phyloP scores from a whole-genome alignment of 108 stramenopile genomes.

The Schizochytrium sp. region DNA sequence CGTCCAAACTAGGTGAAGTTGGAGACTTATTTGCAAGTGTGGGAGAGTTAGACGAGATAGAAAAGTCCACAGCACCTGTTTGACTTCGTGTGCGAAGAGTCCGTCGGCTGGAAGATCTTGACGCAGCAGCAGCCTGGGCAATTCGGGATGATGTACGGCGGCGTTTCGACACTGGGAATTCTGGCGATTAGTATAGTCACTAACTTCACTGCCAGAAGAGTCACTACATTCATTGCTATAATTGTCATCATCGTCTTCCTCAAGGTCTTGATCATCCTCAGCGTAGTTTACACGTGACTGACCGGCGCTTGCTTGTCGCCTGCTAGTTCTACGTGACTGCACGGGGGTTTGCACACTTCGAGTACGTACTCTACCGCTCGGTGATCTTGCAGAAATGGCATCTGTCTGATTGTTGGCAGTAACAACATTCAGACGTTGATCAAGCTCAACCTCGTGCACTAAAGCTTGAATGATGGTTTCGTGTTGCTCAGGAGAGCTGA shows the following conservation, averaged over 20 bases:
- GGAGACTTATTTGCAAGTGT: no score
- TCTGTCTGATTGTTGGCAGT: not conserved
- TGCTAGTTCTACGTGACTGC: not conserved
- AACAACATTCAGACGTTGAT: not conserved
- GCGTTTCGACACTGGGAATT: not conserved
- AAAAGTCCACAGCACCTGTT: no score
- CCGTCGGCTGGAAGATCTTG: no score
- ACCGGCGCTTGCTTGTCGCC: not conserved
- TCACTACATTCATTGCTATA: not conserved
- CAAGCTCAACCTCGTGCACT: not conserved
- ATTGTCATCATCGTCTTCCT: not conserved
- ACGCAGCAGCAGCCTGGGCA: no score
- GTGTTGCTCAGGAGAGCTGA: not conserved
- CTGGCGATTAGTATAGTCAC: not conserved
- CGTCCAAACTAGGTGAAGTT: no score
- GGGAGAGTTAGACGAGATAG: no score
- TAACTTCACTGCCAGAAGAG: not conserved
- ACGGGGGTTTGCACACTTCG: not conserved
- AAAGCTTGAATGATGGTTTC: not conserved
- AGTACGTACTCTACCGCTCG: not conserved
- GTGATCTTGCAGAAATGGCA: not conserved
- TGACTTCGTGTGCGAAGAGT: no score
- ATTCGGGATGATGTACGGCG: not conserved
- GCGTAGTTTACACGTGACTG: not conserved
- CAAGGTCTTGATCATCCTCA: constrained; percentile 1